phyloP scores from a whole-genome alignment of 2,329 filamentous ascomycete species.

The Alternaria novae-zelandiae region DNA sequence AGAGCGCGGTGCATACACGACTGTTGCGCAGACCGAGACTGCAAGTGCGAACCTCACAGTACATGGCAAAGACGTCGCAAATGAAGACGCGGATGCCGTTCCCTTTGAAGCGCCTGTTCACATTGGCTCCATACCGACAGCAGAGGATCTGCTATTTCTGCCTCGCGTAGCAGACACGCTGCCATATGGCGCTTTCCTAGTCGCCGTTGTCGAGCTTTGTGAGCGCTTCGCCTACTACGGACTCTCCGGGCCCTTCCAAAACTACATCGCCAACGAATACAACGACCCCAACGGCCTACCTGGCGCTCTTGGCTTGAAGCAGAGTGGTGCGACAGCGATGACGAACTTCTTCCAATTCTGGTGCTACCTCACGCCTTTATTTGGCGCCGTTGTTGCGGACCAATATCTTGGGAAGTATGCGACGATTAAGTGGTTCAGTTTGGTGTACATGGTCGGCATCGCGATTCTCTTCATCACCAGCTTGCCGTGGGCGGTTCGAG shows the following conservation, averaged over 20 bases:
- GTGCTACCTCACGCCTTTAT: constrained; percentile 56
- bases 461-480: constrained; percentile 70
- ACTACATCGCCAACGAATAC: constrained; percentile 56
- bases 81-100: constrained; percentile 1
- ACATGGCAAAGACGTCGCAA: constrained; percentile 18
- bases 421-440: constrained; percentile 71
- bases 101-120: constrained; percentile 13
- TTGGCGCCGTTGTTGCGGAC: constrained; percentile 66
- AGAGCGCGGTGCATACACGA: constrained; percentile 38
- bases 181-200: constrained; percentile 54
- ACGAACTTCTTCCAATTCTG: constrained; percentile 58
- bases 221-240: constrained; percentile 57
- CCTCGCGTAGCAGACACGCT: constrained; percentile 52
- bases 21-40: constrained; percentile 41
- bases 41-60: constrained; percentile 19
- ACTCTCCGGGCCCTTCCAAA: constrained; percentile 57
- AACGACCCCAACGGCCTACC: constrained; percentile 50
- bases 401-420: constrained; percentile 72
- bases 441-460: constrained; percentile 70
- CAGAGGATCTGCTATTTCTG: constrained; percentile 34
- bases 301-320: constrained; percentile 51
- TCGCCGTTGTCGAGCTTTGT: constrained; percentile 58
- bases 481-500: constrained; percentile 66
- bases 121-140: constrained; percentile 32
- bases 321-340: constrained; percentile 53